phyloP scores from a whole-genome alignment of 495 filamentous ascomycete species.

The Penicillium angulare region DNA sequence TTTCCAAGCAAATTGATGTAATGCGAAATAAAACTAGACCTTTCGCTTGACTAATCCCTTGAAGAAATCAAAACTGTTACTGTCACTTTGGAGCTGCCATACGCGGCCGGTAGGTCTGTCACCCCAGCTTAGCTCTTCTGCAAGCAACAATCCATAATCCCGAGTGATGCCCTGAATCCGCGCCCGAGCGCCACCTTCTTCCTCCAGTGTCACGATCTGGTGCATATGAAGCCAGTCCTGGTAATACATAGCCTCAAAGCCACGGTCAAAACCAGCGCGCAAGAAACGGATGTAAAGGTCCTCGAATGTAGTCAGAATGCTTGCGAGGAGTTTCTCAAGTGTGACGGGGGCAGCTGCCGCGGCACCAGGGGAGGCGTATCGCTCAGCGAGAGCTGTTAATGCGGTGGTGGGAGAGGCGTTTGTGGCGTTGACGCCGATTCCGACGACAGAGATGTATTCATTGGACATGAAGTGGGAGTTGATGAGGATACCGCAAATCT shows the following conservation, averaged over 20 bases:
- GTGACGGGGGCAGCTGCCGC: conserved; percentile 52
- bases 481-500: conserved; percentile 91
- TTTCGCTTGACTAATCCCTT: conserved; percentile 83
- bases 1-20: neutral
- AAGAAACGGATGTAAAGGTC: conserved; percentile 73
- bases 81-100: conserved; percentile 88
- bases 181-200: conserved; percentile 72
- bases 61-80: conserved; percentile 99
- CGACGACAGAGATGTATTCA: conserved; percentile 83
- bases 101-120: conserved; percentile 72
- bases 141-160: conserved; percentile 83
- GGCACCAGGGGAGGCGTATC: conserved; percentile 25
- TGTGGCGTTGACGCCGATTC: conserved; percentile 84
- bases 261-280: conserved; percentile 64
- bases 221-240: conserved; percentile 83
- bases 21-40: conserved; percentile 29
- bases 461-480: conserved; percentile 78
- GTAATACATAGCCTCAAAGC: conserved; percentile 80
- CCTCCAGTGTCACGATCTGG: conserved; percentile 87
- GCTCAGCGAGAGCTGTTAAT: conserved; percentile 65
- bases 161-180: conserved; percentile 85
- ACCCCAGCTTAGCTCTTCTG: conserved; percentile 73
- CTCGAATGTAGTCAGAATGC: conserved; percentile 79
- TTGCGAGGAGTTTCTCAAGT: conserved; percentile 79
- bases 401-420: conserved; percentile 87